Conservation (phyloP, 192 early-diverging fungal genomes). For the Coemansia sp. region DNA sequence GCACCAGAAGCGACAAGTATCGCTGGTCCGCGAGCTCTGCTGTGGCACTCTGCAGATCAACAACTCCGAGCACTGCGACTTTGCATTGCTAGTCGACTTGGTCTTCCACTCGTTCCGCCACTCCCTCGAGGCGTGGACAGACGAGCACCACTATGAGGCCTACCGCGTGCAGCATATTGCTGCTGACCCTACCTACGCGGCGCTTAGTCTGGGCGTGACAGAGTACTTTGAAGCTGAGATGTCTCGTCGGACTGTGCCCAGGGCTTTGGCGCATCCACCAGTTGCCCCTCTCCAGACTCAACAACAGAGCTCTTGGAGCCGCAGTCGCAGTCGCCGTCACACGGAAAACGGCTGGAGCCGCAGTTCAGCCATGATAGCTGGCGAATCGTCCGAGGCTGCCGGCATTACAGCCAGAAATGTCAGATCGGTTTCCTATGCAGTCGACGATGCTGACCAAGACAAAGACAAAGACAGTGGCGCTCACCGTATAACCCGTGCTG, state of each 20-base stretch:
- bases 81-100: slow-evolving; percentile 83
- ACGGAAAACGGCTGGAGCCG: slow-evolving; percentile 2
- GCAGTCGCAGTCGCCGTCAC: neutral
- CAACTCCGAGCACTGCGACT: slow-evolving; percentile 90
- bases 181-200: slow-evolving; percentile 20
- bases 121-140: slow-evolving; percentile 86
- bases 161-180: slow-evolving; percentile 65
- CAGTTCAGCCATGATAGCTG: neutral
- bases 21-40: slow-evolving; percentile 82
- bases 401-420: neutral
- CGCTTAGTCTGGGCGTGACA: neutral
- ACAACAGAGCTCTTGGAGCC: neutral
- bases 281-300: neutral
- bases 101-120: slow-evolving; percentile 84
- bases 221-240: slow-evolving; percentile 14
- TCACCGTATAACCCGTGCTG: neutral
- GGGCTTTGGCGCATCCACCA: neutral
- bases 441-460: neutral
- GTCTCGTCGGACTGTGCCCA: slow-evolving; percentile 5
- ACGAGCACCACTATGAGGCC: slow-evolving; percentile 82
- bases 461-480: neutral
- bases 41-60: slow-evolving; percentile 94
- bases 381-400: neutral
- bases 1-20: slow-evolving; percentile 40
- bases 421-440: neutral